Evolutionary conservation across 2,329 filamentous ascomycete species (phyloP), one percentile per base, ranked within the genome.

Genomic region (Ilyonectria sp.): DNA sequence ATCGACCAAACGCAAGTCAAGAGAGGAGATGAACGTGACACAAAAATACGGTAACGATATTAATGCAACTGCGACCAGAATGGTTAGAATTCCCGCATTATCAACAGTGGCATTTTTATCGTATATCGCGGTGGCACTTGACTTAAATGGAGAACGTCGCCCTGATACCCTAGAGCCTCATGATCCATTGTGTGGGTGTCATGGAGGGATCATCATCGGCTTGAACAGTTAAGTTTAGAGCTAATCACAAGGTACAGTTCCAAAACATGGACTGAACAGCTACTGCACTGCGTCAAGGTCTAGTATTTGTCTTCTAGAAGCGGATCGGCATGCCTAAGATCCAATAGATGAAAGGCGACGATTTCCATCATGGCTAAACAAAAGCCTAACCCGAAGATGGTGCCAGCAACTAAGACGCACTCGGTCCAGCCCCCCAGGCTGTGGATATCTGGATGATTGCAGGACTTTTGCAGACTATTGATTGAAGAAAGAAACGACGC

Each of bases 221-320:
- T 11, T 11, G 8, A 33, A 33, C 31, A 9, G 31, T 9, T 33
- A 9, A 9, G 7, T 9, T 11, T 33, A 9, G 31, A 9, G 8
- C 31, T 33, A 10, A 11, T 9, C 31, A 9, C 31, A 33, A 33
- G 11, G 31, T 33, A 11, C 31, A 33, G 31, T 9, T 33, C 31
- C 31, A 9, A 11, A 4, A 9, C 31, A 33, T 33, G 31, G 8
- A 9, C 31, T 33, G 31, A 10, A 33, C 31, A 33, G 31, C 31
- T 11, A 33, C 31, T 33, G 31, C 11, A 9, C 31, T 33, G 8
- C 2, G 8, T 9, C 11, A 43, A 2, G 15, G 40, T 43, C 17
- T 6, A 43, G 17, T 43, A 43, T n/a, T 8, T n/a, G n/a, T 43
- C 40, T n/a, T 43, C 6, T 15, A 19, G 46, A 71, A 71, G 56